These are phyloP conservation scores for Fusarium nurragi DNA, from an alignment of 2,329 filamentous ascomycete genomes.

Conservation along the genomic window DNA sequence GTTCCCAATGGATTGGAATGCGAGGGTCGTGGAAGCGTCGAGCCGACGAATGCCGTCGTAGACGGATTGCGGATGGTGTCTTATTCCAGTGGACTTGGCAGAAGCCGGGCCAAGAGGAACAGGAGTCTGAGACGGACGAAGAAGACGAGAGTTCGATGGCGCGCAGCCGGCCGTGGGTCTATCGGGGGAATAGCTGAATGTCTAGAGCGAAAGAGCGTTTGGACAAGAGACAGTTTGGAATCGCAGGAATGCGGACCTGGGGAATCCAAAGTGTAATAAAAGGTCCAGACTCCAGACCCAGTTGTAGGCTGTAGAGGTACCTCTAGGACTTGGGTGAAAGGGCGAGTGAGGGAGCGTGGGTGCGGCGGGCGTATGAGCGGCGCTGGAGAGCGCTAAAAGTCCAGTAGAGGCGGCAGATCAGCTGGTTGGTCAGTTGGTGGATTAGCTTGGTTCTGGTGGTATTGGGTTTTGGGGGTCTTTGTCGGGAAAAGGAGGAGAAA, in stretches of 20 bases:
- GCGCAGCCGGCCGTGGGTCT: slow-evolving; percentile 36
- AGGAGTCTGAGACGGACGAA: slow-evolving; percentile 10
- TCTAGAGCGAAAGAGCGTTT: slow-evolving; percentile 21
- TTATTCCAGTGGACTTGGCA: slow-evolving; percentile 33
- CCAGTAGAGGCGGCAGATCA: slow-evolving; percentile 36
- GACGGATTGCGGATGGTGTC: slow-evolving; percentile 37
- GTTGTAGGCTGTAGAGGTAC: slow-evolving; percentile 27
- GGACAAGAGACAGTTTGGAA: slow-evolving; percentile 29
- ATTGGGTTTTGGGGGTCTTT: slow-evolving; percentile 32
- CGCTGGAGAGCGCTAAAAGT: slow-evolving; percentile 36
- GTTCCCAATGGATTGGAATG: slow-evolving; percentile 42
- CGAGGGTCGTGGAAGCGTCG: slow-evolving; percentile 27
- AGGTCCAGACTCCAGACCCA: slow-evolving; percentile 37
- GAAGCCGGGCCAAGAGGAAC: slow-evolving; percentile 13
- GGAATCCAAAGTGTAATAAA: slow-evolving; percentile 40
- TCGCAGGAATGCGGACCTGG: slow-evolving; percentile 40
- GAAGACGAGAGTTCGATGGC: slow-evolving; percentile 40
- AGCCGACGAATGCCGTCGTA: slow-evolving; percentile 37
- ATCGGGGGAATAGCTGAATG: slow-evolving; percentile 22
- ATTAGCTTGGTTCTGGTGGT: slow-evolving; percentile 22
- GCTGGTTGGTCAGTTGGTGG: slow-evolving; percentile 31
- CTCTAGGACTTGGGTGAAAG: slow-evolving; percentile 5
- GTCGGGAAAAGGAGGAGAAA: slow-evolving; percentile 26
- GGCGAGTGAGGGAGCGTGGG: slow-evolving; percentile 17
- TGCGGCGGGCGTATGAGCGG: slow-evolving; percentile 31